Conservation (phyloP, 2,329 filamentous ascomycete species). For the Coniochaeta sp. region DNA sequence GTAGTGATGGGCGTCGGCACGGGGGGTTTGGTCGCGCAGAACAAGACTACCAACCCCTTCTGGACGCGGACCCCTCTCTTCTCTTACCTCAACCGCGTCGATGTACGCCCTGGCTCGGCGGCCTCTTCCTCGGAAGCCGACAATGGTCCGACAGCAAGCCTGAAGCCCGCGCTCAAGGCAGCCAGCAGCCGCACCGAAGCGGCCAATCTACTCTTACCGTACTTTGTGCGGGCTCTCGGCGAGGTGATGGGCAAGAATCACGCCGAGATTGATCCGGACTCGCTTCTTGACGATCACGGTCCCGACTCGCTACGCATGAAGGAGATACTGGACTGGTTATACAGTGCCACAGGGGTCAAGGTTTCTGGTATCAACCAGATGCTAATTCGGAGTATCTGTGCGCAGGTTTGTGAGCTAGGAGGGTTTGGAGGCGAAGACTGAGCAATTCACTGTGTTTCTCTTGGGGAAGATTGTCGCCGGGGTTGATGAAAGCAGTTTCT, state of each 20-base stretch:
- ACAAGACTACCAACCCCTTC: constrained; percentile 43
- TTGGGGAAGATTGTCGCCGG: neutral
- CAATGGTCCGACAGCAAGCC: neutral
- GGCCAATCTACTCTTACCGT: neutral
- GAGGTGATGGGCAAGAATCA: neutral
- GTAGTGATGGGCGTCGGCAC: constrained; percentile 46
- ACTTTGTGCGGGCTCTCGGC: neutral
- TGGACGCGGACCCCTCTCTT: constrained; percentile 44
- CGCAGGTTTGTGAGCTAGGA: constrained; percentile 6
- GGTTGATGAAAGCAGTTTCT: neutral
- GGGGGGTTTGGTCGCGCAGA: constrained; percentile 44
- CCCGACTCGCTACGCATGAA: constrained; percentile 7
- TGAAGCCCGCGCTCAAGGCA: constrained; percentile 3
- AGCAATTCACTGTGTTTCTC: neutral
- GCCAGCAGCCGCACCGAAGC: neutral
- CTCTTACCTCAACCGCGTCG: constrained; percentile 37
- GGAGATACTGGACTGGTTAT: constrained; percentile 10
- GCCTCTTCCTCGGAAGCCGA: neutral
- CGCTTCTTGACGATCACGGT: neutral
- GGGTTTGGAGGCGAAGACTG: constrained; percentile 3
- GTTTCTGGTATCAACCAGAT: constrained; percentile 10
- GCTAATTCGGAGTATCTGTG: constrained; percentile 8
- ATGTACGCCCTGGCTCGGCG: constrained; percentile 24
- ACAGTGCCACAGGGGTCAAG: constrained; percentile 7
- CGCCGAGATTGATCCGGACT: neutral